Evolutionary conservation across 495 filamentous ascomycete species (phyloP), one percentile per base, ranked within the genome.

Genomic region (Coniosporium apollinis): DNA sequence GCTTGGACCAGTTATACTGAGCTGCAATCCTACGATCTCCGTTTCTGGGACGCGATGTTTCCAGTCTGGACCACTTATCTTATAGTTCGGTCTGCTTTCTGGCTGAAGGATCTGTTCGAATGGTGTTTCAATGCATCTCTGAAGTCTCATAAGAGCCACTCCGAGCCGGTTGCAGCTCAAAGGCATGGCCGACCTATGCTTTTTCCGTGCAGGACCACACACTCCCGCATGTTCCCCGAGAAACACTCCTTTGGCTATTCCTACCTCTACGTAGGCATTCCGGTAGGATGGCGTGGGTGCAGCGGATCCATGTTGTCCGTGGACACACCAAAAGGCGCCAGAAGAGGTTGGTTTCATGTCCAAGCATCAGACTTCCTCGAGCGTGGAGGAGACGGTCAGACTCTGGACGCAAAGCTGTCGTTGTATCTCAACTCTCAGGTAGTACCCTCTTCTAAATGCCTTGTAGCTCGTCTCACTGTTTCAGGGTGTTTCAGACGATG

Each of bases 181-280:
- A n/a, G n/a, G n/a, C n/a, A n/a, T n/a, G n/a, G n/a, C n/a, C 44
- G 33, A 19, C 39, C 45, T 0, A 34, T 48, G 33, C 25, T 55
- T 6, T 71, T 82, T 34, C 72, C 74, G 14, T 70, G 69, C 41
- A 54, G 52, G 31, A 79, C 73, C 9, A 69, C 60, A 11, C 78
- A 80, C 50, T 55, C 65, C 17, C 60, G 75, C 22, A 45, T 75
- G 13, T 70, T 71, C 42, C 79, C 76, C 1, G 60, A 67, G 39
- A 70, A 62, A 41, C 72, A 81, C 45, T 59, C 58, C 0, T 81
- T 82, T 48, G 61, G 59, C 8, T 79, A 79, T 49, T 72, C 75
- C 3, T 74, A 78, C 47, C 59, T 82, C 8, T 56, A 68, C 19
- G 67, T 76, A 19, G 76, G 76, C 3, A 60, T 82, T 34, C 79